phyloP scores from a whole-genome alignment of 2,329 filamentous ascomycete species.

The Fusarium sp. region DNA sequence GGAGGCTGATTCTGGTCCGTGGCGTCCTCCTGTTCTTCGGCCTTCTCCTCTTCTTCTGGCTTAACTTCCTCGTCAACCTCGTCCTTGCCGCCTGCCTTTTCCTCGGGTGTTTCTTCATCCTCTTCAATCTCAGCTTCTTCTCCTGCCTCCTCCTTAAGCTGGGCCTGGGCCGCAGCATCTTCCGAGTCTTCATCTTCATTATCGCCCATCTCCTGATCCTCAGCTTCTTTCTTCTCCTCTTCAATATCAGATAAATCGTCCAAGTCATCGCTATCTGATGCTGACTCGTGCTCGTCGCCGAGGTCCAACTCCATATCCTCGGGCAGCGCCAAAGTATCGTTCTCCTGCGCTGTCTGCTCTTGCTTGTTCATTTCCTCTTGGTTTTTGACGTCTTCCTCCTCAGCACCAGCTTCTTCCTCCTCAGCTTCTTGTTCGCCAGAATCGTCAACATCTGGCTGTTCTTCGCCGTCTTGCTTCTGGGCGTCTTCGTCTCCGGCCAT shows the following conservation, averaged over 20 bases:
- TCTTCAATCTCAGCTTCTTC: conserved; percentile 68
- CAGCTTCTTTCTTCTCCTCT: conserved; percentile 55
- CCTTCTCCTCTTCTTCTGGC: conserved; percentile 62
- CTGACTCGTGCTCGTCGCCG: conserved; percentile 73
- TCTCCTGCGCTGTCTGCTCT: conserved; percentile 82
- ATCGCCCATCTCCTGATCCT: conserved; percentile 55
- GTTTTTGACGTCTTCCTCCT: conserved; percentile 65
- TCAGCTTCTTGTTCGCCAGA: conserved; percentile 57
- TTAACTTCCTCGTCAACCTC: conserved; percentile 61
- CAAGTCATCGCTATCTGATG: conserved; percentile 66
- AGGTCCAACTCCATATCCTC: conserved; percentile 90
- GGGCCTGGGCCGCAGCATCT: conserved; percentile 53
- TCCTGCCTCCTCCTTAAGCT: conserved; percentile 52
- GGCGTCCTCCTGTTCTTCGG: conserved; percentile 65
- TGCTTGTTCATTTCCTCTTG: conserved; percentile 69
- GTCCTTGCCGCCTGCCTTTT: conserved; percentile 49
- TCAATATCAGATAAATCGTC: conserved; percentile 68
- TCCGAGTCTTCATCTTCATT: conserved; percentile 52
- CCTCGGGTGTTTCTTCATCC: conserved; percentile 65
- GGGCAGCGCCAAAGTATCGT: conserved; percentile 83
- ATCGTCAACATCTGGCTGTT: conserved; percentile 58
- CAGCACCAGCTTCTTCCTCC: conserved; percentile 73
- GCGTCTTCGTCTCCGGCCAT: conserved; percentile 69
- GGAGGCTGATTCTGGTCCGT: conserved; percentile 51
- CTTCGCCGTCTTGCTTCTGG: conserved; percentile 57